Conservation (phyloP, 2,329 filamentous ascomycete species). For the Penicillium griseofulvum region DNA sequence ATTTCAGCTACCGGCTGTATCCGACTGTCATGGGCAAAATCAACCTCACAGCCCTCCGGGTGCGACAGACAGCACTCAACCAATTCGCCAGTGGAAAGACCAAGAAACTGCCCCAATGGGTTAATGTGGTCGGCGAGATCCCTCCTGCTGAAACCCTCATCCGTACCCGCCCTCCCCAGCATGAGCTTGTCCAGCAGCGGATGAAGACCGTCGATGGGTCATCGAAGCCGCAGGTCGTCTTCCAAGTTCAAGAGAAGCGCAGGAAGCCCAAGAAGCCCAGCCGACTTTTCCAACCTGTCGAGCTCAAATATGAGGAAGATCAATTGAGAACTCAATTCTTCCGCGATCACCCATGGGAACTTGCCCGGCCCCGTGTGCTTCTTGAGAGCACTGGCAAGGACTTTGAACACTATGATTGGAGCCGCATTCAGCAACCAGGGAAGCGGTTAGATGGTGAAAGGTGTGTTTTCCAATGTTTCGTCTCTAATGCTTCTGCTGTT, state of each 20-base stretch:
- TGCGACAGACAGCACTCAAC: slow-evolving; percentile 43
- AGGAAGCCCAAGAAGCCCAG: slow-evolving; percentile 63
- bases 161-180: slow-evolving; percentile 53
- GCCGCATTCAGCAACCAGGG: slow-evolving; percentile 68
- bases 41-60: slow-evolving; percentile 47
- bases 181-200: slow-evolving; percentile 43
- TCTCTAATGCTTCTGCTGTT: neutral
- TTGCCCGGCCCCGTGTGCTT: slow-evolving; percentile 81
- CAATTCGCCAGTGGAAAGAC: slow-evolving; percentile 39
- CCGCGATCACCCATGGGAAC: slow-evolving; percentile 93
- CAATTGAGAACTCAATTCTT: slow-evolving; percentile 77
- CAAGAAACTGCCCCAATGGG: slow-evolving; percentile 50
- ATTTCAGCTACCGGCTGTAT: neutral
- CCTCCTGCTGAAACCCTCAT: slow-evolving; percentile 61
- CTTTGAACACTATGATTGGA: slow-evolving; percentile 74
- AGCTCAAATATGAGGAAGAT: slow-evolving; percentile 81
- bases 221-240: slow-evolving; percentile 35
- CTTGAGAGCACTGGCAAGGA: slow-evolving; percentile 86
- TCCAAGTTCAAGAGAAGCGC: slow-evolving; percentile 35
- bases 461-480: slow-evolving; percentile 48
- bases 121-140: slow-evolving; percentile 54
- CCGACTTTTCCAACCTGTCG: slow-evolving; percentile 75
- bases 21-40: slow-evolving; percentile 44
- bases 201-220: slow-evolving; percentile 31
- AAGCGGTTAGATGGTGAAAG: slow-evolving; percentile 80